Percentiles rank a stretch among this genome's conserved stretches.
Conservation (phyloP, 2,329 filamentous ascomycete genomes). For the Colletotrichum eremochloae region DNA sequence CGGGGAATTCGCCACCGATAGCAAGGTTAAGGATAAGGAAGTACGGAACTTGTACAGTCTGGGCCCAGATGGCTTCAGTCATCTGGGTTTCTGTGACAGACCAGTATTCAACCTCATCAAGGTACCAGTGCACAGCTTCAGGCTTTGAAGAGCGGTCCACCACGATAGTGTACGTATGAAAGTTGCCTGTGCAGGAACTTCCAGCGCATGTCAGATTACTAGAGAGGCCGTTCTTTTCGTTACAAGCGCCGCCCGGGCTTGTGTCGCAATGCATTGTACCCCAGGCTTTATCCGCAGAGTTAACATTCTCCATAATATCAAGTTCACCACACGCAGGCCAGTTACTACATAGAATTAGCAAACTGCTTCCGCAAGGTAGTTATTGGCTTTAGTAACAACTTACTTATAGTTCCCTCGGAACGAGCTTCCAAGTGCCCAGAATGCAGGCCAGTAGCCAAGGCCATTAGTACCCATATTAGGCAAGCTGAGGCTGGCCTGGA, state of each 20-base stretch:
- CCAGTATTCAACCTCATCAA: not conserved
- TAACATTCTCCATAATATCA: constrained; percentile 59
- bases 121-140: not conserved
- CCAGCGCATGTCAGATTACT: not conserved
- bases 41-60: not conserved
- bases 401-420: not conserved
- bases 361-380: not conserved
- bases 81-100: not conserved
- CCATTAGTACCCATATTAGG: constrained; percentile 51
- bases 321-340: not conserved
- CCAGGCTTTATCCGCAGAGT: constrained; percentile 52
- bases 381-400: not conserved
- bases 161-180: not conserved
- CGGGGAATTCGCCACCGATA: not conserved
- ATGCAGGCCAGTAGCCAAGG: not conserved
- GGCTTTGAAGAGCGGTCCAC: not conserved
- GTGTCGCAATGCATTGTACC: constrained; percentile 58
- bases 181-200: not conserved
- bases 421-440: not conserved
- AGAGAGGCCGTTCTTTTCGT: constrained; percentile 54
- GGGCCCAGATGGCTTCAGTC: not conserved
- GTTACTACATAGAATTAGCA: not conserved
- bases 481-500: constrained; percentile 56
- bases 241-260: constrained; percentile 56
- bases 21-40: not conserved